A percentile compares a stretch with the other conserved stretches of the same genome.
phyloP scores from a whole-genome alignment of 257 asterid genomes.

The Linderniella brevidens region DNA sequence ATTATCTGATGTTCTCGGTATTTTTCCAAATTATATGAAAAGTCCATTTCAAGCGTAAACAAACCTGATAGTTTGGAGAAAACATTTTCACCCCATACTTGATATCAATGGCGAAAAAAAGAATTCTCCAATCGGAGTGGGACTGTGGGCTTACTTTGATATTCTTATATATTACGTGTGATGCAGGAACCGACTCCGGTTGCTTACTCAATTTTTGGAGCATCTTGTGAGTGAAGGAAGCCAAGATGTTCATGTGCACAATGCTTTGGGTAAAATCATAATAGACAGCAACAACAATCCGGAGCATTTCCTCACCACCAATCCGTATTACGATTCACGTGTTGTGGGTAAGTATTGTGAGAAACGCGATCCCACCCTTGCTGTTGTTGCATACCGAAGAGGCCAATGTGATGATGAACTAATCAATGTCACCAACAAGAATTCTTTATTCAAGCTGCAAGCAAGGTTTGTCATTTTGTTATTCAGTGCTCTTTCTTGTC shows the following conservation, averaged over 20 bases:
- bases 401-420: conserved; percentile 98
- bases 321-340: conserved; percentile 94
- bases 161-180: conserved; percentile 10
- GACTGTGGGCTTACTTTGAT: conserved; percentile 4
- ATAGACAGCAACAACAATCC: conserved; percentile 97
- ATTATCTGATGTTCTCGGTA: too few species aligned
- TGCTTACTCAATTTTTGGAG: conserved; percentile 95
- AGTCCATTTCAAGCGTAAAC: too few species aligned
- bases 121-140: too few species aligned
- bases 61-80: too few species aligned
- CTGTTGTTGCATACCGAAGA: conserved; percentile 97
- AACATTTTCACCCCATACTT: too few species aligned
- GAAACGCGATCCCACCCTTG: conserved; percentile 99
- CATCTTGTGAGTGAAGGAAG: conserved; percentile 99
- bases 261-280: conserved; percentile 96
- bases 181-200: conserved; percentile 91
- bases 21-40: too few species aligned
- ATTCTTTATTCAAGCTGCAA: conserved; percentile 90
- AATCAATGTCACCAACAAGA: conserved; percentile 84
- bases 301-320: conserved; percentile 97
- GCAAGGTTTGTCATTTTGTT: conserved; percentile 55
- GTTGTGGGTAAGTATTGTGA: conserved; percentile 99
- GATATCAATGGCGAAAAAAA: too few species aligned
- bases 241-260: conserved; percentile 98
- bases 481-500: background rate